Base-by-base conservation (phyloP, 768 basidiomycete genomes). In the Leccinellum albellum region DNA sequence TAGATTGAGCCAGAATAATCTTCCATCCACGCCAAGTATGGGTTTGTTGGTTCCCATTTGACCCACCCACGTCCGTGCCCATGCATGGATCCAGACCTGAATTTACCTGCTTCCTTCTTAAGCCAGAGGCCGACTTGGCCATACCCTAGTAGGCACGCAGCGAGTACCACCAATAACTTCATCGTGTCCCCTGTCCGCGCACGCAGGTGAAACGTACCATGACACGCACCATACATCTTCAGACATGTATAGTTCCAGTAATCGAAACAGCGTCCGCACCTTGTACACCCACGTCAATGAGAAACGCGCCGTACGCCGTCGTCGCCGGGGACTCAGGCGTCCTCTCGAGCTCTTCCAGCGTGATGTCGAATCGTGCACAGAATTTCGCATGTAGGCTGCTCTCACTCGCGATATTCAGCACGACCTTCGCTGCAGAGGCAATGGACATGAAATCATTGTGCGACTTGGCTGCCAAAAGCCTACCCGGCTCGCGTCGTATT, bases 91-190 rank as follows among this genome's bases (percentile, higher is more conserved):
- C 37, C 37, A 37, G 37, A 42, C 40, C 6, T 21, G 74, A n/a
- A 63, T 68, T 10, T 73, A 76, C 40, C 61, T 24, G 78, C 79
- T 57, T 87, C 79, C 33, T 78, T 82, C 69, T 84, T 80, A 31
- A 98, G 74, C 86, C 92, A 91, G 40, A 91, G 73, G 1, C 94
- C 94, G 0, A 94, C 91, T 68, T 96, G 91, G 12, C 94, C 94
- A 67, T 97, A 98, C 3, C 94, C 95, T 0, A 96, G 74, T 9
- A 96, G 76, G 68, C 95, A 98, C 8, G 91, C 87, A 10, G 89
- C 84, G 1, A 94, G 79, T 0, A 91, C 88, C 74, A 97, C 85
- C n/a, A 88, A 66, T 6, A 95, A 74, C 58, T 82, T 86, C 33
- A 82, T 80, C 4, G 81, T 70, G 65, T 94, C 91, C 0, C 91